Conservation (phyloP, 78 protist species). For the Dictyostelium firmibasis region DNA sequence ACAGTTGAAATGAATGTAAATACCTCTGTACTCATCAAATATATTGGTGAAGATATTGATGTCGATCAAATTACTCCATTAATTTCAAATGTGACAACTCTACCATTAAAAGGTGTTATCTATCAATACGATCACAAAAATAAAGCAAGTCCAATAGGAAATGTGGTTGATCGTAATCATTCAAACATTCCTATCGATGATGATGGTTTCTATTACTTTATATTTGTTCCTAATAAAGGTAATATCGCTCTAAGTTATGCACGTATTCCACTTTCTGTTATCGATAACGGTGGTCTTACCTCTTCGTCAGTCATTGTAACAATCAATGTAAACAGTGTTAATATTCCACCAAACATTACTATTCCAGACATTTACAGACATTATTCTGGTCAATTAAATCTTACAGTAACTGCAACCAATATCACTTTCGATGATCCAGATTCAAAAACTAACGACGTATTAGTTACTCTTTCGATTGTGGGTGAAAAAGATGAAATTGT, state of each 20-base stretch:
- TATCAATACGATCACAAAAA: not conserved
- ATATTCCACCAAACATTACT: slow-evolving; percentile 20
- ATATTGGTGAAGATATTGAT: not conserved
- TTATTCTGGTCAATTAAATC: not conserved
- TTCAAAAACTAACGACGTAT: not conserved
- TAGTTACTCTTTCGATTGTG: not conserved
- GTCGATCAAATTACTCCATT: not conserved
- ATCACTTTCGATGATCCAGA: slow-evolving; percentile 12
- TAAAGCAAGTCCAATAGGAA: not conserved
- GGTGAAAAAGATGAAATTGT: not conserved
- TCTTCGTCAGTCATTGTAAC: not conserved
- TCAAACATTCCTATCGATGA: no score
- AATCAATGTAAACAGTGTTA: not conserved
- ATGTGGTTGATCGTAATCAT: not conserved
- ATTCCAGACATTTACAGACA: not conserved
- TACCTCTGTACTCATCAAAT: not conserved
- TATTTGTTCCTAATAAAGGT: not conserved
- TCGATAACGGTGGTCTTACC: not conserved
- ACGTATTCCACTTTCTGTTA: not conserved
- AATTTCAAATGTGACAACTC: not conserved
- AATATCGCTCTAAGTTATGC: not conserved
- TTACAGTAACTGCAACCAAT: not conserved
- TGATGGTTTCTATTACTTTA: not conserved
- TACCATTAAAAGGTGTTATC: not conserved
- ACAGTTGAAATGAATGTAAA: not conserved